phyloP scores from a whole-genome alignment of 345 rosid genomes.

The Citrus sp. region DNA sequence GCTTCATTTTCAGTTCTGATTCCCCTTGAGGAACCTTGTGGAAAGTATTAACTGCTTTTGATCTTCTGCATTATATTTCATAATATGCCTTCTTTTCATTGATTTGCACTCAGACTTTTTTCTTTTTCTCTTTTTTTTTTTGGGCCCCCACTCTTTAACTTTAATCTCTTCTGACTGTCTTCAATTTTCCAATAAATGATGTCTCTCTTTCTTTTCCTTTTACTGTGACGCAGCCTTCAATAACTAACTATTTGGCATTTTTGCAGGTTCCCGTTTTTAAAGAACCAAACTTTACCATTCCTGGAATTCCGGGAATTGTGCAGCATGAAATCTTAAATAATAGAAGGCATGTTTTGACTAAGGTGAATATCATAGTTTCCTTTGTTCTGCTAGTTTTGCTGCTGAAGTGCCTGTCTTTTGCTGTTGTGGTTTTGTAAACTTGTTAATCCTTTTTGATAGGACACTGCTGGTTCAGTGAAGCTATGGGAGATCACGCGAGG shows the following conservation, averaged over 20 bases:
- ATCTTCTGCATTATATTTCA: neutral
- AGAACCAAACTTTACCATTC: constrained; percentile 67
- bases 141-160: neutral
- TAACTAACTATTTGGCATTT: constrained; percentile 10
- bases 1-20: neutral
- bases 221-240: neutral
- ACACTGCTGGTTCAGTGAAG: constrained; percentile 86
- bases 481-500: constrained; percentile 97
- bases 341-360: constrained; percentile 92
- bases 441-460: constrained; percentile 47
- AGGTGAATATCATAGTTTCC: constrained; percentile 44
- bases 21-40: neutral
- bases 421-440: constrained; percentile 10
- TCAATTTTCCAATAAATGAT: neutral
- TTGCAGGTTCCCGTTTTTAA: constrained; percentile 75
- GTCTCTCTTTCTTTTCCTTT: neutral
- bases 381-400: constrained; percentile 13
- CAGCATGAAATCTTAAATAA: constrained; percentile 96
- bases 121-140: neutral
- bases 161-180: neutral
- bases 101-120: neutral
- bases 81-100: neutral
- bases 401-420: neutral
- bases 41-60: neutral
- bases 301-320: constrained; percentile 88